Percentiles rank a stretch among this genome's conserved stretches.
These are phyloP conservation scores for Samsoniella hepiali DNA, from an alignment of 2,329 filamentous ascomycete species.

Conservation along the genomic window DNA sequence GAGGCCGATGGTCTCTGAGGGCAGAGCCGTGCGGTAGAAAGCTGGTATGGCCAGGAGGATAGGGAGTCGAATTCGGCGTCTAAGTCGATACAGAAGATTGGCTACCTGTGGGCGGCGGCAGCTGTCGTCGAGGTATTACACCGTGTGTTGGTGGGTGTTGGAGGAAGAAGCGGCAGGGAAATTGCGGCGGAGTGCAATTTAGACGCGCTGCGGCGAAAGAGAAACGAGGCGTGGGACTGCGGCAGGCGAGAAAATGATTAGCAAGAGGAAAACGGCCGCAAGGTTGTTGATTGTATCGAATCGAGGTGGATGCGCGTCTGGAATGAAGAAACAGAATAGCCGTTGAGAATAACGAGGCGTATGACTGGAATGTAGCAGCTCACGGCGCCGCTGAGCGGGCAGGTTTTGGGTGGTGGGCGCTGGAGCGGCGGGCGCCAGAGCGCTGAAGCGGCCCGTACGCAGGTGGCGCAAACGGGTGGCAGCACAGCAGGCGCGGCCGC, in stretches of 20 bases:
- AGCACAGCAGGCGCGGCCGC: slow-evolving; percentile 4
- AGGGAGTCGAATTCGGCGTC: neutral
- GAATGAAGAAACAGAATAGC: slow-evolving; percentile 14
- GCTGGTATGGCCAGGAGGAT: neutral
- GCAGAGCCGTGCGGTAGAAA: neutral
- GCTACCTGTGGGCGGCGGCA: neutral
- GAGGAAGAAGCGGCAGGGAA: neutral
- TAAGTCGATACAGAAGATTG: neutral
- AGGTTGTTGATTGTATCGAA: slow-evolving; percentile 14
- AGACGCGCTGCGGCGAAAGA: slow-evolving; percentile 5
- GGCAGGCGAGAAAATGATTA: neutral
- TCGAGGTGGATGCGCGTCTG: slow-evolving; percentile 15
- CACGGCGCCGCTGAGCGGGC: neutral
- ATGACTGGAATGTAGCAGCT: slow-evolving; percentile 10
- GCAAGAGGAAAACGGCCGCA: neutral
- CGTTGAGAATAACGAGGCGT: slow-evolving; percentile 5
- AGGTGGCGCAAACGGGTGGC: slow-evolving; percentile 17
- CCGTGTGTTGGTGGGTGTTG: neutral
- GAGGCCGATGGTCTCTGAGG: neutral
- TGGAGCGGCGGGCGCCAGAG: neutral
- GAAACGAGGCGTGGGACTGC: slow-evolving; percentile 4
- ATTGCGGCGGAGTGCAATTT: slow-evolving; percentile 15
- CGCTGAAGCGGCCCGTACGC: slow-evolving; percentile 5
- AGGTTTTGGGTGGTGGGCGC: slow-evolving; percentile 4
- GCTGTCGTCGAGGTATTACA: slow-evolving; percentile 9